These are phyloP conservation scores for Trichoderma simmonsii DNA, from an alignment of 2,329 filamentous ascomycete species.

Conservation along the genomic window DNA sequence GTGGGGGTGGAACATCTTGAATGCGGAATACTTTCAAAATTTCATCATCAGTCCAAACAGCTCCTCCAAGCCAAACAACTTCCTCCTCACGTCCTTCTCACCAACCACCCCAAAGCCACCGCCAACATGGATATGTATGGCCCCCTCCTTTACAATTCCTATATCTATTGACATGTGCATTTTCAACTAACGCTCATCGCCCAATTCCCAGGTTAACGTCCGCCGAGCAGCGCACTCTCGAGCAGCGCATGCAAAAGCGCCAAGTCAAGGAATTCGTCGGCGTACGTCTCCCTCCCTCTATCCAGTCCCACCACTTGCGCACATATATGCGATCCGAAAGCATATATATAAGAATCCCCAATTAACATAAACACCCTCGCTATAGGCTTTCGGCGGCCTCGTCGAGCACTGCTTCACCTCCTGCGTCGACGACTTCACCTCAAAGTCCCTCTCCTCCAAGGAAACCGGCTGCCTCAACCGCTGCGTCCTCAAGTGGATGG, in stretches of 20 bases:
- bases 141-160: neutral
- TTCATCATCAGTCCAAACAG: slow-evolving; percentile 16
- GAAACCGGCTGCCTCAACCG: slow-evolving; percentile 91
- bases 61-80: neutral
- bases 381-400: slow-evolving; percentile 37
- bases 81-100: neutral
- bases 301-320: neutral
- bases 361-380: neutral
- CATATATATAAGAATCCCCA: neutral
- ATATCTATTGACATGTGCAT: neutral
- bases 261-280: slow-evolving; percentile 99
- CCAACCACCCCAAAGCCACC: slow-evolving; percentile 12
- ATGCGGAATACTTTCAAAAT: slow-evolving; percentile 16
- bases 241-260: slow-evolving; percentile 92
- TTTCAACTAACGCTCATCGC: neutral
- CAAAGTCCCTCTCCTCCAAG: slow-evolving; percentile 83
- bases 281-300: slow-evolving; percentile 53
- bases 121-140: slow-evolving; percentile 32
- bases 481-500: slow-evolving; percentile 95
- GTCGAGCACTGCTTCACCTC: slow-evolving; percentile 92
- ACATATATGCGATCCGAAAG: neutral
- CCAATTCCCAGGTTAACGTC: slow-evolving; percentile 55
- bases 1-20: slow-evolving; percentile 4
- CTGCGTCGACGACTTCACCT: slow-evolving; percentile 98
- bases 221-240: slow-evolving; percentile 87